Evolutionary conservation across 2,329 filamentous ascomycete genomes (phyloP).

Genomic region (Chaetomiaceae sp.): DNA sequence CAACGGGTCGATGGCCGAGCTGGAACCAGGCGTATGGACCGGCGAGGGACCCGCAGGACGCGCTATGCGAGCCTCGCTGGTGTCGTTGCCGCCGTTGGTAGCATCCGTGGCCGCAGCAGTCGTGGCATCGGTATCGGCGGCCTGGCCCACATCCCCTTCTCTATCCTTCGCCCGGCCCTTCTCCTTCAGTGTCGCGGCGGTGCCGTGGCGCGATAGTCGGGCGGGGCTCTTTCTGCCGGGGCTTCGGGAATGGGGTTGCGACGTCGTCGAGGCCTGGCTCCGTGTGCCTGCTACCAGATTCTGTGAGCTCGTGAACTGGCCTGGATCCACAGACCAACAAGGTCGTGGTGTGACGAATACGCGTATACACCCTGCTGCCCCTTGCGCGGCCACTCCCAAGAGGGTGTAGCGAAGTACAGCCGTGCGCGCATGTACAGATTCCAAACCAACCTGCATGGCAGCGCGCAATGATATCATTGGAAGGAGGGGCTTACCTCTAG

Average conservation of each 20-base stretch:
- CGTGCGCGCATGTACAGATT: no score
- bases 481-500: slow-evolving; percentile 17
- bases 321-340: neutral
- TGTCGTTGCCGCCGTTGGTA: slow-evolving; percentile 10
- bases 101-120: slow-evolving; percentile 8
- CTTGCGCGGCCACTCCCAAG: no score
- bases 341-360: neutral
- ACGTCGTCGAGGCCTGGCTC: slow-evolving; percentile 11
- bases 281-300: slow-evolving; percentile 10
- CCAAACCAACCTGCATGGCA: no score
- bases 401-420: no score
- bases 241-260: slow-evolving; percentile 9
- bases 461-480: no score
- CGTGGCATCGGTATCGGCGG: neutral
- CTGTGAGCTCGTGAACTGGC: slow-evolving; percentile 4
- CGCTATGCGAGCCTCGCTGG: slow-evolving; percentile 8
- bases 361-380: neutral
- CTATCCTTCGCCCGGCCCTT: slow-evolving; percentile 10
- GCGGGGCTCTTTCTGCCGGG: slow-evolving; percentile 12
- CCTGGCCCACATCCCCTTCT: slow-evolving; percentile 14
- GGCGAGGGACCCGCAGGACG: neutral
- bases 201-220: slow-evolving; percentile 16
- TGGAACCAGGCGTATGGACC: slow-evolving; percentile 12
- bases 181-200: slow-evolving; percentile 5
- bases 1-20: slow-evolving; percentile 22